Evolutionary conservation across 2,329 filamentous ascomycete genomes (phyloP).

Genomic region (Botrytis fragariae): DNA sequence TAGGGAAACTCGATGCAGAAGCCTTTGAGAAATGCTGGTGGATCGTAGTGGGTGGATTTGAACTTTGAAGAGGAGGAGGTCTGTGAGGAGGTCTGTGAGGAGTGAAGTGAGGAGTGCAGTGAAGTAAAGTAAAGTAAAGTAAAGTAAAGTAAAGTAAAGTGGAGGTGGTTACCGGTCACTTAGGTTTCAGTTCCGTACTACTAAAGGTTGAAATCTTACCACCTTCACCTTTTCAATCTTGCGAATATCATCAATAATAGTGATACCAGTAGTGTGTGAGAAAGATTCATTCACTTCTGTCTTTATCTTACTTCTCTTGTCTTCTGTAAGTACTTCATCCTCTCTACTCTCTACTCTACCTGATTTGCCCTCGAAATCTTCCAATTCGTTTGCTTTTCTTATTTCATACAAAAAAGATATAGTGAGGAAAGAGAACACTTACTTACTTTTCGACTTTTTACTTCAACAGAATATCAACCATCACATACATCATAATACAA

Average conservation of each 20-base stretch:
- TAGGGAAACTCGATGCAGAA: conserved; percentile 2
- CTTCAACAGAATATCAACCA: background rate
- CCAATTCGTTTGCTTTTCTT: background rate
- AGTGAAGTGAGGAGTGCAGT: background rate
- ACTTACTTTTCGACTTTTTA: background rate
- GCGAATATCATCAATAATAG: background rate
- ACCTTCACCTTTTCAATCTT: background rate
- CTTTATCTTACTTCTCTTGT: background rate
- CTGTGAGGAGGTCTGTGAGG: background rate
- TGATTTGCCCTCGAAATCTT: background rate
- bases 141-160: background rate
- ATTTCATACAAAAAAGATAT: background rate
- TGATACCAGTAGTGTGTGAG: background rate
- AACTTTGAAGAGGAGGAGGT: background rate
- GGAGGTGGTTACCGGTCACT: background rate
- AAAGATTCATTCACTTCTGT: background rate
- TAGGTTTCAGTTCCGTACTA: background rate
- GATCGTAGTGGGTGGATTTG: background rate
- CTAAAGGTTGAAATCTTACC: conserved; percentile 6
- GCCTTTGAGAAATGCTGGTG: background rate
- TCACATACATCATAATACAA: conserved; percentile 20
- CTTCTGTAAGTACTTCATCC: background rate
- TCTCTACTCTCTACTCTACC: background rate
- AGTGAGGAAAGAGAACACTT: background rate
- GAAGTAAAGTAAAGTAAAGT: background rate